Evolutionary conservation across 768 basidiomycete species (phyloP), one percentile per base, ranked within the genome.

Genomic region (Tephrocybe sp.): DNA sequence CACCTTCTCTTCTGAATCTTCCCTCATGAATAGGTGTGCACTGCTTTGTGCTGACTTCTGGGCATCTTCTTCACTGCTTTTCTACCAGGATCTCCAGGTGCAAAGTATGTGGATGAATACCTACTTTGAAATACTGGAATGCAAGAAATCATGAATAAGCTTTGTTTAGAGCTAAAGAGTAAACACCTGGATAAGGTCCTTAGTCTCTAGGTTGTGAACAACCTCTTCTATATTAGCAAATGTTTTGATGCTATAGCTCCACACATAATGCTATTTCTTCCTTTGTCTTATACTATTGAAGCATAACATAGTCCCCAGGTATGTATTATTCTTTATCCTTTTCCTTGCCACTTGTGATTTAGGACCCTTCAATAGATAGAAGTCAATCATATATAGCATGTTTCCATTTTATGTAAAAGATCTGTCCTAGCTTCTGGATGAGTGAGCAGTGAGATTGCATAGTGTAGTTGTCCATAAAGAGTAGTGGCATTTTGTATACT

Each of bases 11-110:
- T n/a, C n/a, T n/a, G n/a, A n/a, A n/a, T n/a, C n/a, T 98, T 87
- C 70, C 94, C 95, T 4, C 97, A 99, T 66, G 82, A 91, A 3
- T 98, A 94, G 96, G 93, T 97, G 0, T 86, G 95, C 36, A 84
- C 82, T 4, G 88, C 86, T 0, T 78, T 93, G 1, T 86, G 86
- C 52, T 78, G 91, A 49, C 74, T 93, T 11, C 65, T 97, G 2
- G 92, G 92, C 15, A 60, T 77, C 18, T 69, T 93, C 4, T 93
- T 89, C 64, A 67, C 78, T 4, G 74, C 79, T 3, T 63, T 78
- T 11, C 79, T 79, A 28, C 67, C 75, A 2, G 65, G 72, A 3
- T 56, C 68, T 3, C 77, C 80, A 0, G 55, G 58, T 4, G 40
- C 57, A 10, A 62, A 70, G 23, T 58, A 72, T 23, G 58, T 59